Conservation (phyloP, 116 monocot genomes). For the Papilionanthe hybrid region DNA sequence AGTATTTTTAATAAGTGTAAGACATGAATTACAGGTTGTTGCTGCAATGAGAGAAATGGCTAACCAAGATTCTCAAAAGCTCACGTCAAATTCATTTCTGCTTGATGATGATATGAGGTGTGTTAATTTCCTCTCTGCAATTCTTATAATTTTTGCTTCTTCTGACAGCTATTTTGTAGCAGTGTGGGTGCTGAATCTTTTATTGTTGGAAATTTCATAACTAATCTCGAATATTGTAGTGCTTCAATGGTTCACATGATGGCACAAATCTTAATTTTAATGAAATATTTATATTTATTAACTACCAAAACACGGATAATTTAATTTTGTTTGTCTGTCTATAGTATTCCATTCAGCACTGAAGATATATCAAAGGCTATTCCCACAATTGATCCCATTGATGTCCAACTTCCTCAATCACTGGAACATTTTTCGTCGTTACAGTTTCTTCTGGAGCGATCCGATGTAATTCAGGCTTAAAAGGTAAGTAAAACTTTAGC, state of each 20-base stretch:
- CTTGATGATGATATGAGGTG: slow-evolving; percentile 98
- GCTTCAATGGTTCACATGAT: no score
- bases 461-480: neutral
- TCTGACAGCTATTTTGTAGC: neutral
- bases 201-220: neutral
- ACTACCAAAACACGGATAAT: no score
- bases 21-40: slow-evolving; percentile 53
- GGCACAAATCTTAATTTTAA: no score
- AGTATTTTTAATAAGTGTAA: neutral
- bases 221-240: neutral
- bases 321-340: neutral
- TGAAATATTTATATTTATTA: no score
- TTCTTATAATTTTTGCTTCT: neutral
- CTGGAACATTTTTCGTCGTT: slow-evolving; percentile 46
- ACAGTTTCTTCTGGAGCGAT: slow-evolving; percentile 11
- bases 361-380: slow-evolving; percentile 96
- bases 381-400: slow-evolving; percentile 51
- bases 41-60: slow-evolving; percentile 88
- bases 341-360: slow-evolving; percentile 90
- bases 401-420: slow-evolving; percentile 56
- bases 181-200: neutral
- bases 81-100: slow-evolving; percentile 88
- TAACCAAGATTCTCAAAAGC: slow-evolving; percentile 70
- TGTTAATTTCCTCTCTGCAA: neutral
- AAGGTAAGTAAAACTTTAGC: neutral